Conservation (phyloP, 495 filamentous ascomycete genomes). For the Lepidopterella palustris region DNA sequence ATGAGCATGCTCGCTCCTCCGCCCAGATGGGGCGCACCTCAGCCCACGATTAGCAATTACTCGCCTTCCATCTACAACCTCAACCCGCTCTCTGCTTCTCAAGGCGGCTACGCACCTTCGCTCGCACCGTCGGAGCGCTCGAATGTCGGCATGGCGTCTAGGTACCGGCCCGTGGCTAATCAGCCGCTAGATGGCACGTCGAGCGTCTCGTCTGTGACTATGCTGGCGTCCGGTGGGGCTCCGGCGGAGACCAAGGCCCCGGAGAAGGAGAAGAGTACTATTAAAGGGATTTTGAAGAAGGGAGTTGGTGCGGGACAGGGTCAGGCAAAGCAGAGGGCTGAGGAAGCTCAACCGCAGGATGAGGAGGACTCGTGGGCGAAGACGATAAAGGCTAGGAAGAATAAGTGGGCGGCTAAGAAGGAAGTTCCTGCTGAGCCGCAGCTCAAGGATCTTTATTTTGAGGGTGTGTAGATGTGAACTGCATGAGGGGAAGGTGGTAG, state of each 20-base stretch:
- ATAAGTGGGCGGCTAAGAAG: too few species aligned
- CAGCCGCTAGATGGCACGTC: constrained; percentile 5
- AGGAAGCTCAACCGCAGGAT: constrained; percentile 45
- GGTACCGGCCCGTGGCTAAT: constrained; percentile 75
- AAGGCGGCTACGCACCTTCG: constrained; percentile 55
- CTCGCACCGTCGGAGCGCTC: constrained; percentile 93
- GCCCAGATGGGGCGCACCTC: not conserved
- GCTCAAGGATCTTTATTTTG: too few species aligned
- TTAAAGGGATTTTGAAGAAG: constrained; percentile 25
- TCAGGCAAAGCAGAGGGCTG: constrained; percentile 1
- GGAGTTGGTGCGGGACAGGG: constrained; percentile 6
- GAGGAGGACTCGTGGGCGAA: constrained; percentile 83
- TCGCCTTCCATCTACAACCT: not conserved
- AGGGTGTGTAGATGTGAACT: too few species aligned
- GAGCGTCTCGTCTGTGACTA: constrained; percentile 6
- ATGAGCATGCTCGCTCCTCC: not conserved
- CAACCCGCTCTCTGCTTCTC: not conserved
- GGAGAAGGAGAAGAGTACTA: not conserved
- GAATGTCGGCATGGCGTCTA: constrained; percentile 79
- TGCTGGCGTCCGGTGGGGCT: constrained; percentile 22
- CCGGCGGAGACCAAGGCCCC: not conserved
- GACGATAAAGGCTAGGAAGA: too few species aligned
- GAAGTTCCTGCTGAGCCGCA: too few species aligned
- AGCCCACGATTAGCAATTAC: not conserved
- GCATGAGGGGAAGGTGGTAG: too few species aligned